These are phyloP conservation scores for Kandelia obovata DNA, from an alignment of 345 rosid species.

Conservation along the genomic window DNA sequence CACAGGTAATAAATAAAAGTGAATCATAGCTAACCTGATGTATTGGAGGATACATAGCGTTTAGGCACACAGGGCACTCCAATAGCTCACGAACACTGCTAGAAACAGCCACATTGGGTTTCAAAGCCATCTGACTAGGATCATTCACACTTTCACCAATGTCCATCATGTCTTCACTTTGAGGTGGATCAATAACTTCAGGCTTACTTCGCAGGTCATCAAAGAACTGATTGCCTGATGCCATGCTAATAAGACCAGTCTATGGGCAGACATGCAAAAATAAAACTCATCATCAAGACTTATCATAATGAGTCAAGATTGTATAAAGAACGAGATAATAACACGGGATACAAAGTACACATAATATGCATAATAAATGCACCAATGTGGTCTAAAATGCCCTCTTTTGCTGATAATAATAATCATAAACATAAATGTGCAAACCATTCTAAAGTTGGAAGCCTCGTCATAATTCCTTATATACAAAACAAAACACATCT, in stretches of 20 bases:
- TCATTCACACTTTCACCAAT: constrained; percentile 50
- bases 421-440: no score
- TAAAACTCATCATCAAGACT: neutral
- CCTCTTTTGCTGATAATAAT: no score
- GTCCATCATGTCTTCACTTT: constrained; percentile 46
- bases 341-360: neutral
- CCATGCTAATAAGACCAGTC: constrained; percentile 34
- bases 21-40: constrained; percentile 60
- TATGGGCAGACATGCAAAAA: constrained; percentile 10
- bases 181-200: constrained; percentile 70
- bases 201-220: constrained; percentile 59
- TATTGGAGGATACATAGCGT: constrained; percentile 86
- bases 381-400: neutral
- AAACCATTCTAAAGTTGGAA: no score
- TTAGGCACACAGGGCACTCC: constrained; percentile 86
- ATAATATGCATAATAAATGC: neutral
- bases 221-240: constrained; percentile 50
- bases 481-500: no score
- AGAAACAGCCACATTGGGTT: constrained; percentile 57
- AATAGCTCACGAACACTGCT: constrained; percentile 75
- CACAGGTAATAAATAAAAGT: neutral
- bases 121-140: constrained; percentile 43
- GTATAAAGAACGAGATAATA: neutral
- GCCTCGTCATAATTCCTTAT: no score
- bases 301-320: neutral